Evolutionary conservation across 306 rosid species (phyloP), one percentile per base, ranked within the genome.

Genomic region (Luffa acutangula): DNA sequence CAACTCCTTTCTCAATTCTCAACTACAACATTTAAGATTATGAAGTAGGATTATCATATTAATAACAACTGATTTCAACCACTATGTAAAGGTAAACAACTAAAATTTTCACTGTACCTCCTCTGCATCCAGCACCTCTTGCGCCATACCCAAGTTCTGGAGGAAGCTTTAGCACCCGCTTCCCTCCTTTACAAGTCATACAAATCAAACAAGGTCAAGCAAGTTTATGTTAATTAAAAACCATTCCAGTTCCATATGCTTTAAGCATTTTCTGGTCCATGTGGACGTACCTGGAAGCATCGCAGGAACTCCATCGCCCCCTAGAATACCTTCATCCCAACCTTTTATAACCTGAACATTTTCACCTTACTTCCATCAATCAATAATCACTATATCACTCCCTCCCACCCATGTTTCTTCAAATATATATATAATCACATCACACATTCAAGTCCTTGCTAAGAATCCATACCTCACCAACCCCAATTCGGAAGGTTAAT

Each of bases 111-210:
- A 64, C 1, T 14, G 6, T 84, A 87, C 98, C 98, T 92, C 97
- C 98, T 83, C 75, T 91, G 65, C 98, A 92, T 18, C 98, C 98
- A 63, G 98, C 98, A 31, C 97, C 98, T 85, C 98, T 90, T 15
- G 83, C 76, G 62, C 98, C 98, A 54, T 94, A 94, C 48, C 88
- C 98, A 69, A 94, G 97, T 82, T 91, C 84, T 62, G 98, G 95
- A 79, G 98, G 98, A 88, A 94, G 85, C 92, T 92, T 94, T 85
- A 92, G 79, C 57, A 83, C 66, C 36, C 98, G 87, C 79, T 94
- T 94, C 34, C 98, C 97, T 49, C 98, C 98, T 94, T 70, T 63
- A 76, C 9, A 70, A 34, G 21, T 12, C 20, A 15, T 25, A 25
- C 31, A 25, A 25, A 25, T 1, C 31, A 25, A 25, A 25, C 31